Conservation (phyloP, 1,284 basidiomycete species). For the Cryptococcus jaspeensis region DNA sequence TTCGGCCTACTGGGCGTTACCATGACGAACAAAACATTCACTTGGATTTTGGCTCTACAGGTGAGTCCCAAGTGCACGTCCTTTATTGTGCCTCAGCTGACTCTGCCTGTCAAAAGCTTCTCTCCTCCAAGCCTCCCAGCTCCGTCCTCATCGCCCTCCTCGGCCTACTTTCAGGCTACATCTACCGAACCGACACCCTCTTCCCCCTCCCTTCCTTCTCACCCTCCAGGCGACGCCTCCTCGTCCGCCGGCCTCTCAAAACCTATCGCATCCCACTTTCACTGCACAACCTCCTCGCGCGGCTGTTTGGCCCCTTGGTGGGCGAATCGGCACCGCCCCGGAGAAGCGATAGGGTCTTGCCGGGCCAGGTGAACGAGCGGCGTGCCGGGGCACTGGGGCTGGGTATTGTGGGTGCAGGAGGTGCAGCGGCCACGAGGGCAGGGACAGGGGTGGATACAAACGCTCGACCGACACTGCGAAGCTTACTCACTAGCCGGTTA, state of each 20-base stretch:
- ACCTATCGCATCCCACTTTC: conserved; percentile 66
- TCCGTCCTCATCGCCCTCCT: conserved; percentile 62
- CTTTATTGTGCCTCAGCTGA: background rate
- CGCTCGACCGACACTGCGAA: background rate
- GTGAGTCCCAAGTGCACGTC: conserved; percentile 46
- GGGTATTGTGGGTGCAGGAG: too few relatives aligned
- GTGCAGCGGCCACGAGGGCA: background rate
- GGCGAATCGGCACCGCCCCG: conserved; percentile 59
- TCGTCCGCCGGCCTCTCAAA: conserved; percentile 56
- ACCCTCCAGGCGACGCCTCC: conserved; percentile 29
- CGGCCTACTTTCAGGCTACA: conserved; percentile 70
- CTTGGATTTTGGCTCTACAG: conserved; percentile 66
- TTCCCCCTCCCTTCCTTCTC: conserved; percentile 37
- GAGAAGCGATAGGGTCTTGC: conserved; percentile 61
- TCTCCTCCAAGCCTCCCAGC: conserved; percentile 64
- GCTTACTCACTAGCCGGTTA: conserved; percentile 1
- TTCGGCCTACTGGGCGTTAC: conserved; percentile 73
- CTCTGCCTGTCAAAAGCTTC: conserved; percentile 59
- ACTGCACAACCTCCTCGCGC: conserved; percentile 57
- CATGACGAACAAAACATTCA: conserved; percentile 70
- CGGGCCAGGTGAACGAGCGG: conserved; percentile 52
- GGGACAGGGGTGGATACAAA: background rate
- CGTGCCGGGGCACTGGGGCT: background rate
- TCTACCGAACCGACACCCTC: conserved; percentile 73
- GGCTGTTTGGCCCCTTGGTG: conserved; percentile 63